Base-by-base conservation (phyloP, 257 asterid species). In the Solanum rostratum region DNA sequence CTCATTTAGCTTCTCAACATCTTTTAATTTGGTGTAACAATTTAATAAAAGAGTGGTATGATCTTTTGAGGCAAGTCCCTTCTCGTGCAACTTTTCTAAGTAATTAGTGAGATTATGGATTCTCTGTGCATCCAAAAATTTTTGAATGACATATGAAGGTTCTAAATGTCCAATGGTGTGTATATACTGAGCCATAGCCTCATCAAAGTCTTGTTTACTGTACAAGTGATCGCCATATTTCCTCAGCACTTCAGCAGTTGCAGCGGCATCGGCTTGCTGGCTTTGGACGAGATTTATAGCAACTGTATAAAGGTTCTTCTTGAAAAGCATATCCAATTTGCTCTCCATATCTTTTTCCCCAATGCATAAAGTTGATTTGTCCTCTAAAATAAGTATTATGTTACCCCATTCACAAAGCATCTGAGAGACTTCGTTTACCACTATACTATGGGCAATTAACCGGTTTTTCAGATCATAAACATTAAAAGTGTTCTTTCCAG, bases 301-400 rank as follows among this genome's bases (percentile, higher is more conserved):
- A 45, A 96, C 98, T 0, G 95, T 85, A 87, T 96, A 96, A 52
- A 96, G 97, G 86, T 95, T 96, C 88, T 96, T 96, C 94, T 95
- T 96, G 91, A 95, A 96, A 86, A 96, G 98, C 99, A 96, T 89
- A 86, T 95, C 99, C 85, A 95, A 86, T 88, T 96, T 95, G 92
- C 98, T 96, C 85, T 96, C 99, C 99, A 96, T 96, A 88, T 95
- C 99, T 92, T 96, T 96, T 93, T 96, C 99, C 84, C 94, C 95
- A 81, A 93, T 85, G 86, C 94, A 90, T 84, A 95, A 89, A 87
- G 91, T 94, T 10, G 99, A 91, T 86, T 92, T 96, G 86, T 96
- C 98, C 5, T 87, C 91, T 97, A 93, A 93, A 87, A 96, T 87
- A 86, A 95, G 99, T 60, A 92, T 79, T 84, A 96, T 91, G 88